A percentile compares a stretch with the other conserved stretches of the same genome.
Evolutionary conservation across 805 yeast genomes (phyloP).

Genomic region (Saccharomyces jurei): DNA sequence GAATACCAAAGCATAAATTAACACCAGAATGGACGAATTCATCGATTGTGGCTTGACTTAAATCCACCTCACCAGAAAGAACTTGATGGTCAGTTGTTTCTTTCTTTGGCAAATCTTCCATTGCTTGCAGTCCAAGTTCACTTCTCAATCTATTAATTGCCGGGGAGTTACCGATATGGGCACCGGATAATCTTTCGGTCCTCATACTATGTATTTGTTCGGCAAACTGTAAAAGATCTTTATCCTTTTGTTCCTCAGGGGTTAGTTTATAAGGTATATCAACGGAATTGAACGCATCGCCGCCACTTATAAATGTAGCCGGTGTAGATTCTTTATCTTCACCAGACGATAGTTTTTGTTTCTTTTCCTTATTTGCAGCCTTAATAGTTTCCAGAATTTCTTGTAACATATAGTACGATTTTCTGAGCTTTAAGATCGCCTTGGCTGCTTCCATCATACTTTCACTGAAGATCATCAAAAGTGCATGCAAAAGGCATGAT

Average conservation of each 20-base stretch:
- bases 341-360: slow-evolving; percentile 1
- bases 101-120: slow-evolving; percentile 3
- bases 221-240: slow-evolving; percentile 43
- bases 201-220: slow-evolving; percentile 60
- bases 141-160: slow-evolving; percentile 38
- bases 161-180: slow-evolving; percentile 54
- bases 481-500: slow-evolving; percentile 73
- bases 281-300: slow-evolving; percentile 34
- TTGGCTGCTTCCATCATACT: slow-evolving; percentile 83
- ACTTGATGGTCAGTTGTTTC: slow-evolving; percentile 5
- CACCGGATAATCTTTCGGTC: slow-evolving; percentile 55
- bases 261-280: slow-evolving; percentile 27
- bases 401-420: slow-evolving; percentile 82
- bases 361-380: slow-evolving; percentile 27
- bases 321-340: slow-evolving; percentile 10
- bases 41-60: slow-evolving; percentile 52
- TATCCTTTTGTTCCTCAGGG: slow-evolving; percentile 40
- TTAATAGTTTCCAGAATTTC: slow-evolving; percentile 53
- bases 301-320: slow-evolving; percentile 30
- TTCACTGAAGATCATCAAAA: slow-evolving; percentile 81
- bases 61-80: slow-evolving; percentile 20
- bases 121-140: slow-evolving; percentile 34
- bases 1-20: slow-evolving; percentile 81
- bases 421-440: slow-evolving; percentile 76
- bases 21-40: slow-evolving; percentile 90